Evolutionary conservation across 768 basidiomycete species (phyloP).

Genomic region (Pleurotus salmoneostramineus): DNA sequence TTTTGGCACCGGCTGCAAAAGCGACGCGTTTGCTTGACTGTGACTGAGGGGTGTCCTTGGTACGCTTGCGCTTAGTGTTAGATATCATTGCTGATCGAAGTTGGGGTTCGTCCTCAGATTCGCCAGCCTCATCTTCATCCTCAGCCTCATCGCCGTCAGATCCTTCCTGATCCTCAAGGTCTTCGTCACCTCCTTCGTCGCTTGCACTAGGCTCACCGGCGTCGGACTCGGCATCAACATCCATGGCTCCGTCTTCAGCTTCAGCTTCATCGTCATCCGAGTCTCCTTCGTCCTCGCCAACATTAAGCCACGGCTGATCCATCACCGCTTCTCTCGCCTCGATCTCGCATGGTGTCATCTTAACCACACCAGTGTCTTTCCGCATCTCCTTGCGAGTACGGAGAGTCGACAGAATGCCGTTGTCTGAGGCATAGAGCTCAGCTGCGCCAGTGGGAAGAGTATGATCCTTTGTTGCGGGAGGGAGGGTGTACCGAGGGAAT

Average conservation of each 20-base stretch:
- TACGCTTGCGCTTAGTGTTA: slow-evolving; percentile 47
- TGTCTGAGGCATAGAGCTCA: slow-evolving; percentile 43
- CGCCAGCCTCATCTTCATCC: slow-evolving; percentile 16
- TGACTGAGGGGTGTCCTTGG: slow-evolving; percentile 19
- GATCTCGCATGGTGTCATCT: slow-evolving; percentile 29
- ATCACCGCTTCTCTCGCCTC: slow-evolving; percentile 35
- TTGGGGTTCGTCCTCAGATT: slow-evolving; percentile 30
- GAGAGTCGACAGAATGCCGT: slow-evolving; percentile 41
- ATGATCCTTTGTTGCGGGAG: slow-evolving; percentile 25
- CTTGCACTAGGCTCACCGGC: slow-evolving; percentile 13
- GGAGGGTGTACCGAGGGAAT: slow-evolving; percentile 68
- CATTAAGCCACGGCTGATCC: slow-evolving; percentile 39
- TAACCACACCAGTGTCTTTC: slow-evolving; percentile 57
- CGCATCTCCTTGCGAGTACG: slow-evolving; percentile 66
- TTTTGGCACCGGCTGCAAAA: slow-evolving; percentile 32
- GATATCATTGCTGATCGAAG: slow-evolving; percentile 23
- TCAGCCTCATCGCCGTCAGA: slow-evolving; percentile 29
- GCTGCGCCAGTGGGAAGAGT: slow-evolving; percentile 12
- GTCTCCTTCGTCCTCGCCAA: slow-evolving; percentile 35
- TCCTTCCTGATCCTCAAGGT: slow-evolving; percentile 28
- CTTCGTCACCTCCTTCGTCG: slow-evolving; percentile 25
- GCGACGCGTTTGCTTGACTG: slow-evolving; percentile 51
- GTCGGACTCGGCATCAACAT: too few species aligned
- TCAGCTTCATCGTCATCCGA: slow-evolving; percentile 30
- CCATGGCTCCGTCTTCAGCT: slow-evolving; percentile 25